Percentiles rank a stretch among this genome's conserved stretches.
Conservation (phyloP, 345 rosid genomes). For the Eucalyptus camaldulensis region DNA sequence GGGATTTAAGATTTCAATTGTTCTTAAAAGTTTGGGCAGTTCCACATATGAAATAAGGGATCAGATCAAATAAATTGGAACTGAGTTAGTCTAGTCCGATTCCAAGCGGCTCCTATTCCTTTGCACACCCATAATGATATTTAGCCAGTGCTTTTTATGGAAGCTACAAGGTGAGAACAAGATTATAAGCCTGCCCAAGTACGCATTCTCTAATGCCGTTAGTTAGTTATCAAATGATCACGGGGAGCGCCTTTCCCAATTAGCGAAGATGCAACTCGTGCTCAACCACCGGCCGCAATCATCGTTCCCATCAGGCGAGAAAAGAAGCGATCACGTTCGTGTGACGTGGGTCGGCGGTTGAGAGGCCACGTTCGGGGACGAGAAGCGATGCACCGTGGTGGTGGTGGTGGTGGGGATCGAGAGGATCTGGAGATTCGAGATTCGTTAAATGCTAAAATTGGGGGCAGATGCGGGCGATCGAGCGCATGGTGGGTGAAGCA, state of each 20-base stretch:
- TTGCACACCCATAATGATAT: rapidly evolving
- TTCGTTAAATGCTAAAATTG: neutral
- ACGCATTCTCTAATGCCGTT: neutral
- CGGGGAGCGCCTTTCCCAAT: neutral
- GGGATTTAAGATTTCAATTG: rapidly evolving
- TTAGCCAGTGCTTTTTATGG: neutral
- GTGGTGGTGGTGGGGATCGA: neutral
- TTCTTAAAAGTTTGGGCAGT: no score
- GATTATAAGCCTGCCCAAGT: neutral
- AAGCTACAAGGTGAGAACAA: neutral
- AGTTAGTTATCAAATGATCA: neutral
- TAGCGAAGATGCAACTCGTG: neutral
- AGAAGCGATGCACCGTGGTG: neutral
- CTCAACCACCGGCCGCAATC: neutral
- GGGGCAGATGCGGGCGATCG: neutral
- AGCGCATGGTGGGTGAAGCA: neutral
- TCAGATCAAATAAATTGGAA: rapidly evolving
- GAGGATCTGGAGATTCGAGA: neutral
- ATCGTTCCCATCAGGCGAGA: neutral
- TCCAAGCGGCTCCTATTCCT: no score
- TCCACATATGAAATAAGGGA: no score
- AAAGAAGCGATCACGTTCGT: neutral
- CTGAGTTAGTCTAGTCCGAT: rapidly evolving
- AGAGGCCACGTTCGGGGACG: neutral
- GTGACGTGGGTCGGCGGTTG: neutral